Base-by-base conservation (phyloP, 106 monocot species). In the Apostasia ramifera region DNA sequence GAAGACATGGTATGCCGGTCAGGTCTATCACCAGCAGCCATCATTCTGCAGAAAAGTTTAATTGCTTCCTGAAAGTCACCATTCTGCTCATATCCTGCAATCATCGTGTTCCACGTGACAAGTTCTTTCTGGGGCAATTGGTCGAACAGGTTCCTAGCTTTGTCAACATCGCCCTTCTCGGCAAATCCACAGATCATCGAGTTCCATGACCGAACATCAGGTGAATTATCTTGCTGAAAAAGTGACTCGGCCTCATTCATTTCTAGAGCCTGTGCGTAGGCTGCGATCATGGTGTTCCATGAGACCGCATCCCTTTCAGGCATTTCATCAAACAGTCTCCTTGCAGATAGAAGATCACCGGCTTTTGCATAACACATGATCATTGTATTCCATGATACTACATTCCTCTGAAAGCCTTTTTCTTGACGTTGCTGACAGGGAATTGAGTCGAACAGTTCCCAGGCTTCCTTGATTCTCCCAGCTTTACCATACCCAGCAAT, bases 281-380 rank as follows among this genome's bases (percentile, higher is more conserved):
- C 91, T 5, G 70, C 54, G 49, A 95, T 86, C 83, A 95, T 91
- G 40, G 95, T 95, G 73, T 95, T 95, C 95, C 91, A 95, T 37
- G 95, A 91, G 11, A 91, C 40, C 37, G 69, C 41, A 71, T 95
- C 95, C 48, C 78, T 79, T 0, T 73, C 68, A 5, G 80, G 78
- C 91, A 91, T 95, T 40, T 78, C 84, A 72, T 95, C 76, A 63
- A 94, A 94, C n/a, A 90, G 69, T n/a, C 5, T 48, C 67, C 81
- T 82, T 2, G 90, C 90, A 0, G 78, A 73, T 0, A 26, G 8
- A 60, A 94, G 11, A 43, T 87, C 82, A 1, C 87, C 79, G 10
- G 77, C 76, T 68, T 85, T 91, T 26, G 88, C 70, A 55, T 94
- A 91, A 61, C 87, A 84, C 87, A 91, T 83, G 70, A 87, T 88